These are phyloP conservation scores for Tephrocybe sp. DNA, from an alignment of 768 basidiomycete genomes.

Conservation along the genomic window DNA sequence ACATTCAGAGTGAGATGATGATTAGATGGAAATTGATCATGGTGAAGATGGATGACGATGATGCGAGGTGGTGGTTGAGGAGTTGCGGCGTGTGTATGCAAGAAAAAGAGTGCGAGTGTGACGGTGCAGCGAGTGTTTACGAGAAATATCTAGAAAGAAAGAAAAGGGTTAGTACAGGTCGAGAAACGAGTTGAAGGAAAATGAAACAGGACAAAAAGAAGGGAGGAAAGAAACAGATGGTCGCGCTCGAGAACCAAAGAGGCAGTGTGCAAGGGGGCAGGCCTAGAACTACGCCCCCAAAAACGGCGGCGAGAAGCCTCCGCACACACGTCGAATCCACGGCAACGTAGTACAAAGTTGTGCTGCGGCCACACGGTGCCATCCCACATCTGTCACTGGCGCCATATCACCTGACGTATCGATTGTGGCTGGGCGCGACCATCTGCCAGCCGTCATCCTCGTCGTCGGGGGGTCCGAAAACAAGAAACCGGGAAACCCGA, in stretches of 20 bases:
- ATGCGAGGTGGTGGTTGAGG: background rate
- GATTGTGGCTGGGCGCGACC: background rate
- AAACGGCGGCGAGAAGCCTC: background rate
- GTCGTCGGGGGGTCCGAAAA: background rate
- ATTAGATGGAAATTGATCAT: background rate
- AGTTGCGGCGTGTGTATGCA: background rate
- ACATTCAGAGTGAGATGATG: background rate
- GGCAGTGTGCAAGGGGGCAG: background rate
- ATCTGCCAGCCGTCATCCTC: background rate
- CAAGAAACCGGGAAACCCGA: background rate
- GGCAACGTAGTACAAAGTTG: background rate
- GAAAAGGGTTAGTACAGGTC: background rate
- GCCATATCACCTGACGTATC: background rate
- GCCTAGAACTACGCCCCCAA: background rate
- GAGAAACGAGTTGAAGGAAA: background rate
- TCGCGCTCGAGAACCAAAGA: background rate
- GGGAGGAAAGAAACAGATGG: background rate
- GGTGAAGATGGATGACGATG: background rate
- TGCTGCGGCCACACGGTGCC: background rate
- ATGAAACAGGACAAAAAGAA: background rate
- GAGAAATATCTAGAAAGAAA: background rate
- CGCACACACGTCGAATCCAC: background rate
- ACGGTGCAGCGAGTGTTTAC: background rate
- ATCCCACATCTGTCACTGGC: background rate
- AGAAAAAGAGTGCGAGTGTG: background rate